These are phyloP conservation scores for Polygonum maritimum DNA, from an alignment of 148 eudicot genomes.

Conservation along the genomic window DNA sequence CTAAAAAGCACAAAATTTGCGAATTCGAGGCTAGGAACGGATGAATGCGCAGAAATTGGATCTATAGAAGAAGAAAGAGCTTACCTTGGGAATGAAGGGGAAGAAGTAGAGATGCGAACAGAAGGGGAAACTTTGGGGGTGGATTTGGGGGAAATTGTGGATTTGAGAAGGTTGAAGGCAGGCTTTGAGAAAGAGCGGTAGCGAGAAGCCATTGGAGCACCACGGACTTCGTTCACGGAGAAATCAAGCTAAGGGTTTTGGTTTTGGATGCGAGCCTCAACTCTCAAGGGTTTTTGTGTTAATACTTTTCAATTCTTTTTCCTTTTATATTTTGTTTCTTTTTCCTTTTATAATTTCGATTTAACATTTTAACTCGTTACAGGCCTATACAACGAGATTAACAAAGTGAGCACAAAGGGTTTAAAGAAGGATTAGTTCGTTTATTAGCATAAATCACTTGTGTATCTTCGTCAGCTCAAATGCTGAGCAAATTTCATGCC, in stretches of 20 bases:
- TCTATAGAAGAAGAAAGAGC: background rate
- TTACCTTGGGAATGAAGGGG: conserved; percentile 37
- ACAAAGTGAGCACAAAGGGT: too few species aligned
- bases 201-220: conserved; percentile 47
- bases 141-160: conserved; percentile 32
- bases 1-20: background rate
- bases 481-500: too few species aligned
- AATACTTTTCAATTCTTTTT: background rate
- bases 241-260: background rate
- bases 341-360: too few species aligned
- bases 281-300: background rate
- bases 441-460: too few species aligned
- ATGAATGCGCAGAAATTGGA: background rate
- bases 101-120: conserved; percentile 26
- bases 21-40: background rate
- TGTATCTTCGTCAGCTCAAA: too few species aligned
- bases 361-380: too few species aligned
- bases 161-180: conserved; percentile 45
- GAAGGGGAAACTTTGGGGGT: conserved; percentile 26
- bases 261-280: background rate
- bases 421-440: too few species aligned
- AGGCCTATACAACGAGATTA: too few species aligned
- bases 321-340: too few species aligned
- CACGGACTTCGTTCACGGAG: background rate
- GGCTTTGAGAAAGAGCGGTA: conserved; percentile 52